Evolutionary conservation across 2,329 filamentous ascomycete genomes (phyloP).

Genomic region (Aspergillus unguis): DNA sequence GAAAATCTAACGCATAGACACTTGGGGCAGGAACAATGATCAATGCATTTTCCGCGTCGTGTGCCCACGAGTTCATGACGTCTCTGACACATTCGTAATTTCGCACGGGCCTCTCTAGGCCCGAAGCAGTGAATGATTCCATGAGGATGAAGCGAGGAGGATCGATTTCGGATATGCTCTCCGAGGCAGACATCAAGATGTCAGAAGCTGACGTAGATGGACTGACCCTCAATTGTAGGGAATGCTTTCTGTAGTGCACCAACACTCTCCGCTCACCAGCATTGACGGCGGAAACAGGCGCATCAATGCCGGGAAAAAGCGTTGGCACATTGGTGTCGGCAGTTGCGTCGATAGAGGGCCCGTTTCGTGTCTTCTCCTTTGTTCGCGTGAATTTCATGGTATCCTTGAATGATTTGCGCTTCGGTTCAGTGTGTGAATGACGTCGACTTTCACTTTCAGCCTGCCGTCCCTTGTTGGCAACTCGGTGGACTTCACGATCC

Average conservation of each 20-base stretch:
- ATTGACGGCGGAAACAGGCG: conserved; percentile 76
- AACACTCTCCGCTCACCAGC: conserved; percentile 70
- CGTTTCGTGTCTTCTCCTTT: conserved; percentile 13
- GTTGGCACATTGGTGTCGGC: conserved; percentile 18
- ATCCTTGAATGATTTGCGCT: conserved; percentile 31
- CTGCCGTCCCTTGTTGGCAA: neutral
- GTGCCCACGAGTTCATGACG: conserved; percentile 89
- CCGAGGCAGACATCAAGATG: conserved; percentile 65
- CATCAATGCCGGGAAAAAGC: conserved; percentile 60
- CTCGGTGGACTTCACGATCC: conserved; percentile 5
- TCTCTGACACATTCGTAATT: conserved; percentile 84
- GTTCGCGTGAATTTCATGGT: conserved; percentile 25
- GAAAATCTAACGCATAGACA: conserved; percentile 33
- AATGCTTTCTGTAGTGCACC: conserved; percentile 68
- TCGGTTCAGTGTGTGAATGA: conserved; percentile 17
- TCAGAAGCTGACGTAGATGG: conserved; percentile 72
- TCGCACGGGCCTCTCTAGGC: conserved; percentile 76
- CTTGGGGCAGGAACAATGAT: conserved; percentile 64
- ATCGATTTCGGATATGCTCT: conserved; percentile 61
- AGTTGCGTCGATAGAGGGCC: neutral
- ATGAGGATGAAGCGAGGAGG: conserved; percentile 66
- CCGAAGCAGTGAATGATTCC: conserved; percentile 71
- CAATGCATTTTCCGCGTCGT: conserved; percentile 72
- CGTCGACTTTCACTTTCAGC: conserved; percentile 6
- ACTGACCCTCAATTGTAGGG: conserved; percentile 68